A percentile compares a stretch with the other conserved stretches of the same genome.
Evolutionary conservation across 768 basidiomycete genomes (phyloP).

Genomic region (Postia placenta): DNA sequence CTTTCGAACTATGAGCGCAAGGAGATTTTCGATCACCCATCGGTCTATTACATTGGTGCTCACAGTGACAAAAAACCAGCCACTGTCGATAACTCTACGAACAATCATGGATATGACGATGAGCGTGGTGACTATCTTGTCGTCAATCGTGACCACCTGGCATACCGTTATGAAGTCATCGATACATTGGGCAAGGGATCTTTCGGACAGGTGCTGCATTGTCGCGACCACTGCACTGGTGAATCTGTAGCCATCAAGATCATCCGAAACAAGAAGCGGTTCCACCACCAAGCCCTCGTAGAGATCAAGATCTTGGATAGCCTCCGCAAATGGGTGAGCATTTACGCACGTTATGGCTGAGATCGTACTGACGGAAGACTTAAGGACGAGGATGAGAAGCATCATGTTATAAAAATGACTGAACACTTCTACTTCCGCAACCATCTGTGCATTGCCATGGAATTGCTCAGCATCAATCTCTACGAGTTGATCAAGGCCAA

Average conservation of each 20-base stretch:
- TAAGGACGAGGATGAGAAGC: constrained; percentile 94
- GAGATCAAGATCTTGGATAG: constrained; percentile 98
- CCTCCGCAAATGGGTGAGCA: constrained; percentile 92
- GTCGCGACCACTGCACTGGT: constrained; percentile 92
- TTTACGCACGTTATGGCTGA: background rate
- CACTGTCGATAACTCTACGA: constrained; percentile 59
- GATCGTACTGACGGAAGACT: background rate
- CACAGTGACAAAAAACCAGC: constrained; percentile 82
- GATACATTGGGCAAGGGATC: constrained; percentile 96
- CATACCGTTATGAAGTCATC: constrained; percentile 93
- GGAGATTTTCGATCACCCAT: constrained; percentile 84
- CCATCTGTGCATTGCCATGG: constrained; percentile 98
- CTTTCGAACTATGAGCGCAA: constrained; percentile 87
- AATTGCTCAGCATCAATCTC: constrained; percentile 94
- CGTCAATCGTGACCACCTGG: constrained; percentile 86
- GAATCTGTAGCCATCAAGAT: constrained; percentile 99
- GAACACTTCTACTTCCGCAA: constrained; percentile 98
- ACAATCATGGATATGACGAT: constrained; percentile 96
- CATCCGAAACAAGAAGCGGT: constrained; percentile 97
- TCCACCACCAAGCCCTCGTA: constrained; percentile 97
- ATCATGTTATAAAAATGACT: constrained; percentile 96
- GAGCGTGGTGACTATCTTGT: constrained; percentile 96
- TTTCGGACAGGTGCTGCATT: constrained; percentile 94
- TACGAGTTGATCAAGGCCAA: constrained; percentile 99
- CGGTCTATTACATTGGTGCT: constrained; percentile 78